Base-by-base conservation (phyloP, 129 eudicot species). In the Chrysanthemum seticuspe region DNA sequence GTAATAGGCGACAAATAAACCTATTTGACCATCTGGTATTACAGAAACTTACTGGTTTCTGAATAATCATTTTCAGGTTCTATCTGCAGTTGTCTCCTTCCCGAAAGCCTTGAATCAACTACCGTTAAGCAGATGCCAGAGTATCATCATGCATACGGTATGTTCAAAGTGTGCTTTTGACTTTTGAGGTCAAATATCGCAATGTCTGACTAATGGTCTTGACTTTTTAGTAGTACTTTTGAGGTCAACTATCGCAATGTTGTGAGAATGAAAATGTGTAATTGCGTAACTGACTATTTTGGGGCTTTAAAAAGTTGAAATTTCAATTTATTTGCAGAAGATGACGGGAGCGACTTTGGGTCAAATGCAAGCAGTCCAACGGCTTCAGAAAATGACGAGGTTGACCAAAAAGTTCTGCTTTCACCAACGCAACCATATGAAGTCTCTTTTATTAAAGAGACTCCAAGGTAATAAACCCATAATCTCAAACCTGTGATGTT, bases 31-130 rank as follows among this genome's bases (percentile, higher is more conserved):
- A 5, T 47, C 48, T n/a, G 11, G 48, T 67, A 15, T 34, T 25
- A n/a, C 8, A 13, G 71, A 21, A 13, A 40, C 71, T 62, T 77
- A 52, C 53, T 12, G 62, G 50, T 31, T 72, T 40, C 76, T 54
- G n/a, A 23, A 68, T n/a, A 13, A 78, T 14, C 31, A 10, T 74
- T 40, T 81, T 40, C 88, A 89, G 96, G 96, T 76, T 66, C 92
- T 81, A 40, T 85, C 21, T 89, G 88, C 70, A 87, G 96, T 72
- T 89, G 96, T 65, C 79, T 89, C 31, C 96, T 89, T 57, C 96
- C 96, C n/a, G 96, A 89, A 13, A 89, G 90, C 78, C 88, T 89
- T 66, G 92, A 89, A 89, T 84, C 76, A 71, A 84, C 92, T 36
- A 80, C 96, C 3, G 82, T 89, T 6, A 87, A 83, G 81, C 90